Evolutionary conservation across 2,329 filamentous ascomycete species (phyloP).

Genomic region (Pestalotiopsis sp.): DNA sequence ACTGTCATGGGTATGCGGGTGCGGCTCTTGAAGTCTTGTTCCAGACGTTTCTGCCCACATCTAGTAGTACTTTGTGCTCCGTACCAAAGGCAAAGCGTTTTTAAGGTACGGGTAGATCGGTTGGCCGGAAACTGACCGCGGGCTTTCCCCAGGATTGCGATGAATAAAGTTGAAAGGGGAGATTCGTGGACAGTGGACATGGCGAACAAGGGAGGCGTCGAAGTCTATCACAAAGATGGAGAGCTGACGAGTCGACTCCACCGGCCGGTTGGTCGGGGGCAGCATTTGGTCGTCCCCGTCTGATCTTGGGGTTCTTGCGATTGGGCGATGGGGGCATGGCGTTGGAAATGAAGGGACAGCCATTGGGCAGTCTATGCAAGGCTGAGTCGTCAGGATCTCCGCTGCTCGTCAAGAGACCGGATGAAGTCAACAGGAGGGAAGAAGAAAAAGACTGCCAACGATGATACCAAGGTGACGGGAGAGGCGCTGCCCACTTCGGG

Average conservation of each 20-base stretch:
- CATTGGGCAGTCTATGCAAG: not conserved
- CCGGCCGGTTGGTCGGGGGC: not conserved
- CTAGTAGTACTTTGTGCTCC: not conserved
- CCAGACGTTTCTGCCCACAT: not conserved
- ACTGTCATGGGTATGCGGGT: not conserved
- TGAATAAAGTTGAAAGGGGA: not conserved
- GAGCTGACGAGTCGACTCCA: not conserved
- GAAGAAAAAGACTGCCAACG: not conserved
- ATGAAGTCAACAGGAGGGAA: not conserved
- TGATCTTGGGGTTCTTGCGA: not conserved
- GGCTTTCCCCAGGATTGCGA: not conserved
- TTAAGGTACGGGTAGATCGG: not conserved
- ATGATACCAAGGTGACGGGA: not conserved
- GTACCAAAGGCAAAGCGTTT: no score
- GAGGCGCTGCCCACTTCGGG: slow-evolving; percentile 1
- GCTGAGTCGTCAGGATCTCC: slow-evolving; percentile 1
- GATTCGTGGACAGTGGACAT: not conserved
- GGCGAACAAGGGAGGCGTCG: not conserved
- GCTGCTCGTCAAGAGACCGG: not conserved
- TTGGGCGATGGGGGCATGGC: not conserved
- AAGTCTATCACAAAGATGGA: not conserved
- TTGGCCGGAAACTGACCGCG: not conserved
- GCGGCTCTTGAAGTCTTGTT: not conserved
- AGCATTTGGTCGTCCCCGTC: not conserved
- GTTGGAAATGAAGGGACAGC: slow-evolving; percentile 1